phyloP scores from a whole-genome alignment of 2,329 filamentous ascomycete species.

The Colletotrichum sp. region DNA sequence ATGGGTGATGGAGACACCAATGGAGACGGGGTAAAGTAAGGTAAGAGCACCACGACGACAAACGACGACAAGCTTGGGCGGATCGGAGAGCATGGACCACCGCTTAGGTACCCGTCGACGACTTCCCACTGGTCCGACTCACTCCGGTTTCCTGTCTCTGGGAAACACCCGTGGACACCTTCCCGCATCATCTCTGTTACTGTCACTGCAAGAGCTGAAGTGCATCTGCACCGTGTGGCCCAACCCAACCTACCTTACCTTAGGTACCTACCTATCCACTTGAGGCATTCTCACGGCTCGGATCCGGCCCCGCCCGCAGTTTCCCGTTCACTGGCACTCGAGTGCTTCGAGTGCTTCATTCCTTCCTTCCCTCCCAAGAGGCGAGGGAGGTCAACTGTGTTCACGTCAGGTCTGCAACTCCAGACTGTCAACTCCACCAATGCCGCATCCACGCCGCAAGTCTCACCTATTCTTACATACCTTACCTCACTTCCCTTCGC shows the following conservation, averaged over 20 bases:
- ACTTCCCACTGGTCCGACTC: slow-evolving; percentile 3
- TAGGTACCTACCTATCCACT: not conserved
- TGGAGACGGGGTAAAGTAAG: not conserved
- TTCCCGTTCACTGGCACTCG: not conserved
- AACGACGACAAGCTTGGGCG: not conserved
- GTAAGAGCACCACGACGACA: not conserved
- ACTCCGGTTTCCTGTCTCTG: slow-evolving; percentile 10
- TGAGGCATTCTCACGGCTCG: not conserved
- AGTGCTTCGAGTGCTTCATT: not conserved
- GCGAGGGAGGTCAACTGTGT: not conserved
- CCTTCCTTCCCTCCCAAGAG: not conserved
- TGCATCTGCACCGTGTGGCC: not conserved
- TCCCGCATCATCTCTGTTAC: too few relatives aligned
- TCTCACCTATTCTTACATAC: not conserved
- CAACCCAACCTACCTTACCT: not conserved
- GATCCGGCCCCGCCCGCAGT: not conserved
- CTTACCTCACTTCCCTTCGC: not conserved
- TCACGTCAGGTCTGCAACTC: not conserved
- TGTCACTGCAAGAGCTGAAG: not conserved
- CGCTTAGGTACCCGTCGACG: slow-evolving; percentile 5
- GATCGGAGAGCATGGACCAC: slow-evolving; percentile 13
- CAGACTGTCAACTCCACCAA: not conserved
- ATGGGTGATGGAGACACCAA: not conserved
- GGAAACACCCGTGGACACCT: not conserved
- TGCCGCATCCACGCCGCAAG: not conserved